Evolutionary conservation across 192 early-diverging fungal genomes (phyloP).

Genomic region (Martensiomyces pterosporus): DNA sequence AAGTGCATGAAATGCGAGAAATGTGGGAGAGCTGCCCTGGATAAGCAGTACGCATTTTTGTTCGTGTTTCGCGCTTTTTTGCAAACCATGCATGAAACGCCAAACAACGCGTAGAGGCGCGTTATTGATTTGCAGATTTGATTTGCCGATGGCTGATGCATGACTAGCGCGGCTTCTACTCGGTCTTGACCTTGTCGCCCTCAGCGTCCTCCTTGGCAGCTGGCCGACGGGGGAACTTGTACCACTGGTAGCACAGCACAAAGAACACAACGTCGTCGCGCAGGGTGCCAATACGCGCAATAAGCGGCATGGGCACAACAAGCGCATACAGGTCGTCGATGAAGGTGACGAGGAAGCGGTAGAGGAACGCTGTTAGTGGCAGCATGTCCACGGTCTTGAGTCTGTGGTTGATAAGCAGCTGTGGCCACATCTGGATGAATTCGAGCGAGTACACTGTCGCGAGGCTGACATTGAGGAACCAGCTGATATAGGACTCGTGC

Average conservation of each 20-base stretch:
- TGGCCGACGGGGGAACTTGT: slow-evolving; percentile 35
- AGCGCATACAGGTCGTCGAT: slow-evolving; percentile 59
- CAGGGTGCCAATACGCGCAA: slow-evolving; percentile 55
- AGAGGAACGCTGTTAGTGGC: slow-evolving; percentile 54
- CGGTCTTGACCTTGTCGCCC: background rate
- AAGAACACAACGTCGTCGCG: slow-evolving; percentile 56
- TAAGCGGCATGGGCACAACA: slow-evolving; percentile 56
- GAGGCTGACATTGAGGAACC: slow-evolving; percentile 49
- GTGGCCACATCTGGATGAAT: slow-evolving; percentile 58
- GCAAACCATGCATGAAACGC: too few species aligned
- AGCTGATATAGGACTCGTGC: slow-evolving; percentile 52
- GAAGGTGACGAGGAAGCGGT: slow-evolving; percentile 54
- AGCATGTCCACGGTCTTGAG: slow-evolving; percentile 55
- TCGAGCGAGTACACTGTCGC: slow-evolving; percentile 54
- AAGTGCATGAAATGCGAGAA: too few species aligned
- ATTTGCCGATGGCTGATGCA: too few species aligned
- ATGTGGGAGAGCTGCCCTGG: too few species aligned
- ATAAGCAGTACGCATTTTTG: too few species aligned
- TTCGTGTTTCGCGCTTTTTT: too few species aligned
- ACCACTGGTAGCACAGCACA: slow-evolving; percentile 54
- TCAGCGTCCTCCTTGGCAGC: background rate
- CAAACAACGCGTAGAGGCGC: too few species aligned
- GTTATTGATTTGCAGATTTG: too few species aligned
- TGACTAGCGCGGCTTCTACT: too few species aligned
- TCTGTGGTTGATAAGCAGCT: slow-evolving; percentile 57